A percentile compares a stretch with the other conserved stretches of the same genome.
phyloP scores from a whole-genome alignment of 2,329 filamentous ascomycete genomes.

The Neospermospora avenae region DNA sequence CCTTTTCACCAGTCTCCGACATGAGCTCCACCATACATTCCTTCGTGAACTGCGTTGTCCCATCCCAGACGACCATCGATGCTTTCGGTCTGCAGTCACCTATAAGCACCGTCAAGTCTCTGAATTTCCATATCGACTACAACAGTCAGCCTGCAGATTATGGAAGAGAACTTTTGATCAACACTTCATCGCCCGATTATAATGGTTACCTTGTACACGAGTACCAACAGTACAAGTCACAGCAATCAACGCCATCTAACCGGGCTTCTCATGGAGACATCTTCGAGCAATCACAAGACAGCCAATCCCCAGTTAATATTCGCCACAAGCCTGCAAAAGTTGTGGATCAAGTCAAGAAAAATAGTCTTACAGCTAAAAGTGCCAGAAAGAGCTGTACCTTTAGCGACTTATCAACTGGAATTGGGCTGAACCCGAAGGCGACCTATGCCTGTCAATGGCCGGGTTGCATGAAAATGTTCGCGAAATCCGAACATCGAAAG shows the following conservation, averaged over 20 bases:
- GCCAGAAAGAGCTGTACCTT: background rate
- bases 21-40: conserved; percentile 12
- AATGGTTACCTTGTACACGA: background rate
- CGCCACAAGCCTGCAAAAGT: background rate
- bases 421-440: background rate
- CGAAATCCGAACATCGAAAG: background rate
- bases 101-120: conserved; percentile 10
- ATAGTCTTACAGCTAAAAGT: background rate
- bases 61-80: conserved; percentile 30
- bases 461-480: background rate
- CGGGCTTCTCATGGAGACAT: background rate
- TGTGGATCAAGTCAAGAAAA: background rate
- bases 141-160: conserved; percentile 13
- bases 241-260: background rate
- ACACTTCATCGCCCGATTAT: background rate
- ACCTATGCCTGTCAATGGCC: background rate
- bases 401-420: background rate
- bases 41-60: conserved; percentile 26
- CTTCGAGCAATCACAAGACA: background rate
- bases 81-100: conserved; percentile 21
- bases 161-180: background rate
- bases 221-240: background rate
- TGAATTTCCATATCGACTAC: conserved; percentile 18
- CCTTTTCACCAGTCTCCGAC: conserved; percentile 20
- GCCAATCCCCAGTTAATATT: background rate